Conservation (phyloP, 305 asterid species). For the Lippia alba region DNA sequence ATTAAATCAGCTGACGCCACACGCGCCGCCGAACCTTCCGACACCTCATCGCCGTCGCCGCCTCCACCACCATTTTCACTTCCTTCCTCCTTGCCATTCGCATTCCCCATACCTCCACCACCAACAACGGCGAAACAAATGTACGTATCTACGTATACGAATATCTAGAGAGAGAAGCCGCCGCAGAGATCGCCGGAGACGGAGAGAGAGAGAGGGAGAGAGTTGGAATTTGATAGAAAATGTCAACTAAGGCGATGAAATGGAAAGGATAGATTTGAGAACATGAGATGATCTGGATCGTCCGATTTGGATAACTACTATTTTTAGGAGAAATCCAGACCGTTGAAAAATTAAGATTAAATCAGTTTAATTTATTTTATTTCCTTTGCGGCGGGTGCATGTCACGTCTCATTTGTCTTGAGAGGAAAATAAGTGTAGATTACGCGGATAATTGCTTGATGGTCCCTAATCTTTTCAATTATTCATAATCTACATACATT, state of each 20-base stretch:
- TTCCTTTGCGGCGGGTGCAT: constrained; percentile 33
- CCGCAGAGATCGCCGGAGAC: constrained; percentile 8
- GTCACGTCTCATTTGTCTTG: constrained; percentile 31
- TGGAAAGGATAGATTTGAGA: constrained; percentile 42
- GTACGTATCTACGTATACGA: background rate
- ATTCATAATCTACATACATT: background rate
- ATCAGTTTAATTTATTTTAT: constrained; percentile 20
- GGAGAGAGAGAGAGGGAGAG: constrained; percentile 29
- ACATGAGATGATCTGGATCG: constrained; percentile 42
- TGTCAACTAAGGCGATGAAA: constrained; percentile 29
- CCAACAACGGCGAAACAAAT: constrained; percentile 15
- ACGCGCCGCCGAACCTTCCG: constrained; percentile 36
- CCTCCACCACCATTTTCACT: constrained; percentile 36
- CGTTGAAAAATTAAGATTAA: constrained; percentile 6
- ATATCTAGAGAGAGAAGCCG: constrained; percentile 16
- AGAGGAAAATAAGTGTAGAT: background rate
- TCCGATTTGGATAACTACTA: constrained; percentile 44
- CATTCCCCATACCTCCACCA: constrained; percentile 50
- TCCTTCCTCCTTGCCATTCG: constrained; percentile 50
- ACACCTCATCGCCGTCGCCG: constrained; percentile 33
- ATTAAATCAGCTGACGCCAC: constrained; percentile 51
- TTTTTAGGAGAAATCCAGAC: constrained; percentile 6
- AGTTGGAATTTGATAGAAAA: constrained; percentile 32
- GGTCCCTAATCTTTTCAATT: background rate
- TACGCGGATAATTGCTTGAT: background rate